Evolutionary conservation across 495 filamentous ascomycete species (phyloP), one percentile per base, ranked within the genome.

Genomic region (Aspergillus avenaceus): DNA sequence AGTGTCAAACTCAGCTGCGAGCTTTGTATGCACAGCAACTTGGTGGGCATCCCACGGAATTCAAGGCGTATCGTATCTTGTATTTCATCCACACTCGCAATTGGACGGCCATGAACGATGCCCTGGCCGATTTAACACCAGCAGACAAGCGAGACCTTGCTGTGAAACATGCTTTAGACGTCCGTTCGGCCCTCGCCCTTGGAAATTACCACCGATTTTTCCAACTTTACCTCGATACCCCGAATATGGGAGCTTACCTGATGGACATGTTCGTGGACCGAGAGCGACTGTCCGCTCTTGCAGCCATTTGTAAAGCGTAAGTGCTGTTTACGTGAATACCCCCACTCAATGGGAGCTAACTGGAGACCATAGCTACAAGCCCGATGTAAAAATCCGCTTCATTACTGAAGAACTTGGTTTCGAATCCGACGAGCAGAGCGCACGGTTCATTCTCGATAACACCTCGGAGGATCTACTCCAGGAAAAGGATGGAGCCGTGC

Each of bases 71-170:
- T 83, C 95, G 95, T 82, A 97, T 99, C 72, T 83, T 99, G 66
- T 99, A 99, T 83, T 95, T 93, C 78, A 89, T 99, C 76, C 89
- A 99, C 72, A 97, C 95, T 59, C 90, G 88, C 76, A 99, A 97
- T 76, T 89, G 89, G 76, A 90, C 89, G 69, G 93, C 90, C 73
- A 87, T 99, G 84, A 97, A 96, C 77, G 89, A 96, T 77, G 82
- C 91, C 53, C 79, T 99, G 71, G 90, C 91, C 81, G 91, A 96
- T 83, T 84, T 99, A 90, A 97, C 91, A 69, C 72, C 86, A 78
- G 81, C 86, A 88, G 93, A 99, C 73, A 97, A 95, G 72, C 73
- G 83, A 69, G 83, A 90, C 66, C 67, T 60, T 43, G 83, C 87
- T 22, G 88, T 99, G 53, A 87, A 89, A 71, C 93, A 99, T 74